Percentiles rank a stretch among this genome's conserved stretches.
These are phyloP conservation scores for Trebouxia sp. DNA, from an alignment of 139 green algal species.

Conservation along the genomic window DNA sequence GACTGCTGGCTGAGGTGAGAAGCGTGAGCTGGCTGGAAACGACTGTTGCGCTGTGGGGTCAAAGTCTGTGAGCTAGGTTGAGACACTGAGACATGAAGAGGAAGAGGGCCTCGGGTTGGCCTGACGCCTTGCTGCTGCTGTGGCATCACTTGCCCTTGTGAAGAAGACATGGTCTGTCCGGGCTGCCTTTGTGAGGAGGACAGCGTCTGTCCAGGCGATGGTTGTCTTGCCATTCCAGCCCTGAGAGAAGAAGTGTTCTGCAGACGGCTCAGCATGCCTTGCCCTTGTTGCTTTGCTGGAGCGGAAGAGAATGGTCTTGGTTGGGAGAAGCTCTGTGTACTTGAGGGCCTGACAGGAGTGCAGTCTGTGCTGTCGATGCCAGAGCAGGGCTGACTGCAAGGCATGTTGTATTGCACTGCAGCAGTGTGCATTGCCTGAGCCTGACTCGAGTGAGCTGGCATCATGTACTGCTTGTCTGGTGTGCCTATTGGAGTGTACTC, in stretches of 20 bases:
- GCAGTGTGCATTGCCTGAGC: not conserved
- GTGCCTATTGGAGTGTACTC: not conserved
- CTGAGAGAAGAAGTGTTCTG: not conserved
- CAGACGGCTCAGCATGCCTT: not conserved
- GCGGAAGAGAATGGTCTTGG: not conserved
- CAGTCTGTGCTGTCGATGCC: not conserved
- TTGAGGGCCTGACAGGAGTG: not conserved
- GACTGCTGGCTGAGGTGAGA: too few relatives aligned
- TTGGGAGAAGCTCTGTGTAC: slow-evolving; percentile 5
- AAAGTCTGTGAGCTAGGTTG: not conserved
- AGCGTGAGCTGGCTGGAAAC: too few relatives aligned
- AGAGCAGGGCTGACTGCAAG: not conserved
- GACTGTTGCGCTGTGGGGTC: too few relatives aligned
- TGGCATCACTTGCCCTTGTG: not conserved
- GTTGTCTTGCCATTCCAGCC: not conserved
- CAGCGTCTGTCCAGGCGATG: not conserved
- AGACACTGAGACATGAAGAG: not conserved
- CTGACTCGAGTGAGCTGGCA: not conserved
- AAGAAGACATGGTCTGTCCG: too few relatives aligned
- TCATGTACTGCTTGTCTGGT: slow-evolving; percentile 10
- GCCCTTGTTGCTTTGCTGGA: not conserved
- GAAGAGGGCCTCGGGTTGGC: not conserved
- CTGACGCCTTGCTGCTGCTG: not conserved
- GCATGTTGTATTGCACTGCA: not conserved
- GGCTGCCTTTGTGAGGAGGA: too few relatives aligned